These are phyloP conservation scores for Pichiaceae sp. DNA, from an alignment of 1,139 yeast species.

Conservation along the genomic window DNA sequence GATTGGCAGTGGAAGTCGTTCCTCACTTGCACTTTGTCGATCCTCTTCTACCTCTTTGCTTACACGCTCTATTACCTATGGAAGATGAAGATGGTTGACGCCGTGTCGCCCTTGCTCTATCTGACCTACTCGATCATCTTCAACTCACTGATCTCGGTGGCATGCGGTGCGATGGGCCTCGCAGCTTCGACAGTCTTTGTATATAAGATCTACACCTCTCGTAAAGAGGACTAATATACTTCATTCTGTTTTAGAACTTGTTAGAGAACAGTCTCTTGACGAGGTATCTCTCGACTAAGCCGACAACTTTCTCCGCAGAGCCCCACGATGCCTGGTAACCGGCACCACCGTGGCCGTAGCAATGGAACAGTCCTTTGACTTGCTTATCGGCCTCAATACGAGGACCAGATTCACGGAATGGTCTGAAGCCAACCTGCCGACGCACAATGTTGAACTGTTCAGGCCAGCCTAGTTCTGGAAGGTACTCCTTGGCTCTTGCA, in stretches of 20 bases:
- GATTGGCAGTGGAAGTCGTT: slow-evolving; percentile 84
- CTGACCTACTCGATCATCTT: slow-evolving; percentile 65
- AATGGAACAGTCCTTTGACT: slow-evolving; percentile 27
- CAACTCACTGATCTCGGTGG: slow-evolving; percentile 54
- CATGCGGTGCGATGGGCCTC: slow-evolving; percentile 72
- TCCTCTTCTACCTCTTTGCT: slow-evolving; percentile 58
- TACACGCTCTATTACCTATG: slow-evolving; percentile 64
- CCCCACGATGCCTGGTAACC: slow-evolving; percentile 35
- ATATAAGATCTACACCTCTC: slow-evolving; percentile 46
- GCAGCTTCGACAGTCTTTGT: slow-evolving; percentile 56
- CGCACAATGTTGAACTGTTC: slow-evolving; percentile 33
- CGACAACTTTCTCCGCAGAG: slow-evolving; percentile 10
- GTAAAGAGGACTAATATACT: slow-evolving; percentile 44
- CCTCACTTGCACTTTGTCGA: slow-evolving; percentile 60
- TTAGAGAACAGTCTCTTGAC: neutral
- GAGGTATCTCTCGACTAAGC: slow-evolving; percentile 3
- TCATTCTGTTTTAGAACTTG: neutral
- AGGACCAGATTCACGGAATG: slow-evolving; percentile 39
- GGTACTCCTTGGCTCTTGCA: slow-evolving; percentile 31
- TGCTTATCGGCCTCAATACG: slow-evolving; percentile 21
- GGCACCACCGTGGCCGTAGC: slow-evolving; percentile 47
- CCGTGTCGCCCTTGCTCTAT: slow-evolving; percentile 62
- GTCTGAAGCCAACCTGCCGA: slow-evolving; percentile 43
- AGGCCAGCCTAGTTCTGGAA: slow-evolving; percentile 30
- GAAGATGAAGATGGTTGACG: slow-evolving; percentile 51